A percentile compares a stretch with the other conserved stretches of the same genome.
Conservation (phyloP, 2,329 filamentous ascomycete genomes). For the Drechslerella coelobrocha region DNA sequence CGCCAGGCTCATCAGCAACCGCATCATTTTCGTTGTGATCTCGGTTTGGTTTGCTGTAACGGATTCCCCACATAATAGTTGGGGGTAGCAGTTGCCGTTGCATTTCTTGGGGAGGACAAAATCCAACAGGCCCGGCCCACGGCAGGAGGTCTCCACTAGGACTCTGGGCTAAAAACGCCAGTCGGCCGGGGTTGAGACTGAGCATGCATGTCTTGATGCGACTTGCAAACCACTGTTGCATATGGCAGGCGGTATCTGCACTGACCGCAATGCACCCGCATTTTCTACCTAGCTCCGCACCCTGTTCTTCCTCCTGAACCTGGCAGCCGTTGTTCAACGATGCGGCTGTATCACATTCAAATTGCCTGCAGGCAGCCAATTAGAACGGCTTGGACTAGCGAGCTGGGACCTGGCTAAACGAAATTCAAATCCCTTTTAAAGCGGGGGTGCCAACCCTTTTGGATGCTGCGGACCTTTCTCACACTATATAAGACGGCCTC, state of each 20-base stretch:
- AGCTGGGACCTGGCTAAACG: slow-evolving; percentile 42
- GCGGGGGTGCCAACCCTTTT: slow-evolving; percentile 39
- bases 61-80: slow-evolving; percentile 27
- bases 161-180: slow-evolving; percentile 17
- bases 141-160: slow-evolving; percentile 25
- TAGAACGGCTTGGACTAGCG: slow-evolving; percentile 40
- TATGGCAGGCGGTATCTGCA: slow-evolving; percentile 9
- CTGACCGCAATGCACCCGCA: slow-evolving; percentile 22
- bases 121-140: slow-evolving; percentile 40
- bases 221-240: background rate
- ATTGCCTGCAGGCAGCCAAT: slow-evolving; percentile 49
- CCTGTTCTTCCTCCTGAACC: slow-evolving; percentile 27
- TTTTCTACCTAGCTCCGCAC: slow-evolving; percentile 37
- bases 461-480: slow-evolving; percentile 34
- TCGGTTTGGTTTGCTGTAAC: slow-evolving; percentile 44
- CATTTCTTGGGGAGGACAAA: slow-evolving; percentile 31
- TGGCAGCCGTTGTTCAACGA: slow-evolving; percentile 44
- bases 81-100: slow-evolving; percentile 27
- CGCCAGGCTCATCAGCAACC: slow-evolving; percentile 4
- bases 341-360: slow-evolving; percentile 47
- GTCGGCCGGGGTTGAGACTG: slow-evolving; percentile 21
- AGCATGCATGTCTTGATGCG: slow-evolving; percentile 17
- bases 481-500: slow-evolving; percentile 33
- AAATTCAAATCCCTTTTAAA: slow-evolving; percentile 37
- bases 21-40: slow-evolving; percentile 26